Base-by-base conservation (phyloP, 768 basidiomycete species). In the Royoungia palumana region DNA sequence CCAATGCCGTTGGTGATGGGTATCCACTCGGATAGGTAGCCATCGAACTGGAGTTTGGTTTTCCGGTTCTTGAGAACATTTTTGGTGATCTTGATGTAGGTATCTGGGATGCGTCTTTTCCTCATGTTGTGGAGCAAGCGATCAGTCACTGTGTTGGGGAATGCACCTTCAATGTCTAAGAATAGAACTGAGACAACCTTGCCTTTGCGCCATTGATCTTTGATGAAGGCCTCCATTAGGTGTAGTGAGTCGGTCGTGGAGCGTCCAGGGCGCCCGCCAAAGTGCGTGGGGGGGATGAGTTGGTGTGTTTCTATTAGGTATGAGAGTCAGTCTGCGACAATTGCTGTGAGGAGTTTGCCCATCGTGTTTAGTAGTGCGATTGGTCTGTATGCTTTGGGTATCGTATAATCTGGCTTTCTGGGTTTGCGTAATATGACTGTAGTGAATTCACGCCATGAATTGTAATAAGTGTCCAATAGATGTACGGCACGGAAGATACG, bases 351-450 rank as follows among this genome's bases (percentile, higher is more conserved):
- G 1, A 55, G 17, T 25, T 55, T 55, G 0, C 24, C 20, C 0
- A 25, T 46, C 6, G 44, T 55, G 22, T 52, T 52, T 1, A 55
- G 47, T 0, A 55, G 41, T 0, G 41, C 37, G 0, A 78, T 73
- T 0, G 73, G 76, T 0, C 67, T 44, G 36, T 71, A 72, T 0
- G 72, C 64, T 25, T 67, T 70, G 0, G 73, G 46, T 0, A 58
- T 22, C 0, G 56, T 44, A 50, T 78, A 77, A 46, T 64, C 52
- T 0, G 63, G 42, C 30, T 67, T 66, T 0, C 69, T 69, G 0
- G 72, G 72, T 49, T 78, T 76, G 0, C 61, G 40, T 0, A 74
- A 54, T 0, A 72, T 59, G 0, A 67, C 49, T 5, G 64, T 71
- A 0, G 46, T 64, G 28, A 59, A 70, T 0, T 54, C 37, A 20